These are phyloP conservation scores for Puccinia horiana DNA, from an alignment of 1,284 basidiomycete species.

Conservation along the genomic window DNA sequence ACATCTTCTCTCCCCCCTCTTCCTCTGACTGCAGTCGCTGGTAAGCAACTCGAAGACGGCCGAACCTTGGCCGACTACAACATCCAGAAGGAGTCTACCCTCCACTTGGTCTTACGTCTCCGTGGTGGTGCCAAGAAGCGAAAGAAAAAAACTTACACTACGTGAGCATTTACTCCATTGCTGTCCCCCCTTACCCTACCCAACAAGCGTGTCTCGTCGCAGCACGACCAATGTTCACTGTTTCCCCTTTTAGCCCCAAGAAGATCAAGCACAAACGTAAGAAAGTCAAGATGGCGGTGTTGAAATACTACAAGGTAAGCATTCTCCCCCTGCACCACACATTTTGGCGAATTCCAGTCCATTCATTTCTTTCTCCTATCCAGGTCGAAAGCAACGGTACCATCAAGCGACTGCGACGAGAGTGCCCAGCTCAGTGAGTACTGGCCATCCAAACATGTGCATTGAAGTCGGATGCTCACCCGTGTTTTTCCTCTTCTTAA, in stretches of 20 bases:
- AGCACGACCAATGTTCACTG: neutral
- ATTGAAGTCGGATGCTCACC: neutral
- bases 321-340: neutral
- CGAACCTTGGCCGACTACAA: conserved; percentile 70
- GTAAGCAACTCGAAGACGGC: conserved; percentile 62
- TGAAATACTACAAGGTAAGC: conserved; percentile 48
- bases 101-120: conserved; percentile 88
- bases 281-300: conserved; percentile 49
- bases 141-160: conserved; percentile 49
- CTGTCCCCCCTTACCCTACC: neutral
- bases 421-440: conserved; percentile 42
- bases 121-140: conserved; percentile 65
- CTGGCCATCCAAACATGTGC: neutral
- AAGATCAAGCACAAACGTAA: conserved; percentile 49
- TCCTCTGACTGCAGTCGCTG: conserved; percentile 56
- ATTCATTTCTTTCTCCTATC: neutral
- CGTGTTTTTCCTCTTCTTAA: neutral
- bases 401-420: conserved; percentile 45
- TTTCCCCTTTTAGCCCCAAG: conserved; percentile 13
- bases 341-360: neutral
- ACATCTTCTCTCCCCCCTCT: neutral
- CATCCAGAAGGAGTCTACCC: conserved; percentile 94
- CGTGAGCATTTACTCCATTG: neutral
- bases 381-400: conserved; percentile 44
- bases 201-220: neutral